phyloP scores from a whole-genome alignment of 2,329 filamentous ascomycete genomes.

The Diaporthe velutina region DNA sequence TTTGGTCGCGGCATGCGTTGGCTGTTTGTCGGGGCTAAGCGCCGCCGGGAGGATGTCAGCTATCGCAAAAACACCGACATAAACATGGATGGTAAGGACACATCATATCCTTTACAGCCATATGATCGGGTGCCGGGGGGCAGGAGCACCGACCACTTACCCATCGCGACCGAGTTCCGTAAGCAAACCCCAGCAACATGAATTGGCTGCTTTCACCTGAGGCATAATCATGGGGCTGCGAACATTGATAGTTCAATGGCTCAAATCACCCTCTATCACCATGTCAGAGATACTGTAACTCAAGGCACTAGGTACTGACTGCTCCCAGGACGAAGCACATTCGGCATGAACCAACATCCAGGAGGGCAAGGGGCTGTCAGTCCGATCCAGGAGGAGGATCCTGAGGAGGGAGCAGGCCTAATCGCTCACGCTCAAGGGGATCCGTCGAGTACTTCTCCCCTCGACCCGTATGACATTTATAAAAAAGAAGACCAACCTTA shows the following conservation, averaged over 20 bases:
- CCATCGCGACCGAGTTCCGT: slow-evolving; percentile 55
- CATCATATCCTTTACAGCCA: slow-evolving; percentile 43
- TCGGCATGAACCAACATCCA: slow-evolving; percentile 41
- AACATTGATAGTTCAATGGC: slow-evolving; percentile 12
- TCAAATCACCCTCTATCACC: background rate
- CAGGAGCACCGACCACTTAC: slow-evolving; percentile 55
- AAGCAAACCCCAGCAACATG: slow-evolving; percentile 36
- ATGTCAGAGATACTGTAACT: background rate
- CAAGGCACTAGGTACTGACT: slow-evolving; percentile 20
- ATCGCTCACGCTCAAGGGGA: slow-evolving; percentile 53
- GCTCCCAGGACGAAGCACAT: slow-evolving; percentile 43
- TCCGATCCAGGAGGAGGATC: slow-evolving; percentile 34
- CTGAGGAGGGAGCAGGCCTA: slow-evolving; percentile 48
- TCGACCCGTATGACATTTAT: slow-evolving; percentile 38
- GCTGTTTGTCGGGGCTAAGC: slow-evolving; percentile 81
- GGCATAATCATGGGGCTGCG: slow-evolving; percentile 34
- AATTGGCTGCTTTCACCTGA: slow-evolving; percentile 34
- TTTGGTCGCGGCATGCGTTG: slow-evolving; percentile 83
- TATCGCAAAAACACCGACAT: slow-evolving; percentile 56
- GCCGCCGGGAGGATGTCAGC: slow-evolving; percentile 66
- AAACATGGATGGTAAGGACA: slow-evolving; percentile 48
- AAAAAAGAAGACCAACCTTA: slow-evolving; percentile 39
- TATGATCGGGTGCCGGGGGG: slow-evolving; percentile 43
- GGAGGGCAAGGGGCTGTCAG: slow-evolving; percentile 29
- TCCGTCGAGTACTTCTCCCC: slow-evolving; percentile 40